Evolutionary conservation across 306 rosid species (phyloP).

Genomic region (Medicago lupulina): DNA sequence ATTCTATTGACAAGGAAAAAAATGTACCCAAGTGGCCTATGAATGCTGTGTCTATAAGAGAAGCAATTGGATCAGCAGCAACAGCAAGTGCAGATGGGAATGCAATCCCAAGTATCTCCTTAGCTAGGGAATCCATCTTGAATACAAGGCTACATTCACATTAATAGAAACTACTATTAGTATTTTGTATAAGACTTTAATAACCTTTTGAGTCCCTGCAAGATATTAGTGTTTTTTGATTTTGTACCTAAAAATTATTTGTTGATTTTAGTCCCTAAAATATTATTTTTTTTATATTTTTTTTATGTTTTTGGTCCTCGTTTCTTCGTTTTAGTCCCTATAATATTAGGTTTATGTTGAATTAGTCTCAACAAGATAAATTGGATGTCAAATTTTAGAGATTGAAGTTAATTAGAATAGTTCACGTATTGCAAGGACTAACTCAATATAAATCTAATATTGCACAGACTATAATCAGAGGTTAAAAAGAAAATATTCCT

Average conservation of each 20-base stretch:
- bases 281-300: not conserved
- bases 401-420: not conserved
- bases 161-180: slow-evolving; percentile 22
- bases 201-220: not conserved
- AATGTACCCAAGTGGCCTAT: slow-evolving; percentile 89
- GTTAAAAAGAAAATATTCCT: no score
- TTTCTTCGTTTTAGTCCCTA: not conserved
- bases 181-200: not conserved
- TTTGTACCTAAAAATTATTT: not conserved
- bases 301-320: not conserved
- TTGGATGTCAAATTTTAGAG: not conserved
- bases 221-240: not conserved
- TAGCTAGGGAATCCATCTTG: slow-evolving; percentile 74
- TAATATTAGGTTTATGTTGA: not conserved
- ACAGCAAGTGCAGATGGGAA: slow-evolving; percentile 92
- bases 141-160: slow-evolving; percentile 65
- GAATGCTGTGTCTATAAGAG: slow-evolving; percentile 95
- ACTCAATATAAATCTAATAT: not conserved
- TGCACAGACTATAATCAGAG: not conserved
- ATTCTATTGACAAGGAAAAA: slow-evolving; percentile 13
- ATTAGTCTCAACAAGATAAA: not conserved
- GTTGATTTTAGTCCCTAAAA: not conserved
- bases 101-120: slow-evolving; percentile 86
- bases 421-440: not conserved
- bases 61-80: slow-evolving; percentile 98